A percentile compares a stretch with the other conserved stretches of the same genome.
These are phyloP conservation scores for Metschnikowia santaceciliae DNA, from an alignment of 805 yeast species.

Conservation along the genomic window DNA sequence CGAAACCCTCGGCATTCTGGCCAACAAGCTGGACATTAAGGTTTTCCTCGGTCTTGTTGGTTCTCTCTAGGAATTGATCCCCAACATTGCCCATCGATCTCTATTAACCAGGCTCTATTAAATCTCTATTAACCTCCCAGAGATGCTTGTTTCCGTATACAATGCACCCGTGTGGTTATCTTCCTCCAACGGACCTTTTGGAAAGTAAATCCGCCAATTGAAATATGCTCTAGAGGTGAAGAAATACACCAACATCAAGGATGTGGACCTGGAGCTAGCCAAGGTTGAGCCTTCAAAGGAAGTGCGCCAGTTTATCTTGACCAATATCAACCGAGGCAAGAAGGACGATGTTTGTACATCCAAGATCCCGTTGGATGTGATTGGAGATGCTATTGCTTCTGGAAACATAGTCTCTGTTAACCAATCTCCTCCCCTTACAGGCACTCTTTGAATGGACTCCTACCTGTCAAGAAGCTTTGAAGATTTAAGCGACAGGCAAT, in stretches of 20 bases:
- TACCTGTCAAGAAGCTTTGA: too few species aligned
- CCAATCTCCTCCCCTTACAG: too few species aligned
- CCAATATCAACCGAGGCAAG: constrained; percentile 54
- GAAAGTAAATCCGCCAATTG: constrained; percentile 62
- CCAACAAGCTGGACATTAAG: too few species aligned
- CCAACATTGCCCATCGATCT: too few species aligned
- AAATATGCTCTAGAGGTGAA: constrained; percentile 49
- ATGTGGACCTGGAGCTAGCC: constrained; percentile 62
- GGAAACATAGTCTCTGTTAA: constrained; percentile 44
- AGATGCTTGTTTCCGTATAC: constrained; percentile 72
- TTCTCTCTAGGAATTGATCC: too few species aligned
- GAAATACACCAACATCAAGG: constrained; percentile 49
- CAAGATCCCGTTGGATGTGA: constrained; percentile 67
- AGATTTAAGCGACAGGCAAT: too few species aligned
- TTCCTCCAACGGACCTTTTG: constrained; percentile 51
- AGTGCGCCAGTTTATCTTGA: constrained; percentile 72
- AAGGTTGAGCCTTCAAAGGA: constrained; percentile 57
- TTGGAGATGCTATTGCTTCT: constrained; percentile 60
- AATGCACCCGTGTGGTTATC: constrained; percentile 79
- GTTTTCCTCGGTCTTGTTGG: too few species aligned
- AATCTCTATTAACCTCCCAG: constrained; percentile 34
- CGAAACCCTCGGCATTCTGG: too few species aligned
- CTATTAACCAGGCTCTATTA: too few species aligned
- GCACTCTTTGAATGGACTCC: too few species aligned
- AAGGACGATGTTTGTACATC: constrained; percentile 41